Conservation (phyloP, 2,329 filamentous ascomycete genomes). For the Byssothecium circinans region DNA sequence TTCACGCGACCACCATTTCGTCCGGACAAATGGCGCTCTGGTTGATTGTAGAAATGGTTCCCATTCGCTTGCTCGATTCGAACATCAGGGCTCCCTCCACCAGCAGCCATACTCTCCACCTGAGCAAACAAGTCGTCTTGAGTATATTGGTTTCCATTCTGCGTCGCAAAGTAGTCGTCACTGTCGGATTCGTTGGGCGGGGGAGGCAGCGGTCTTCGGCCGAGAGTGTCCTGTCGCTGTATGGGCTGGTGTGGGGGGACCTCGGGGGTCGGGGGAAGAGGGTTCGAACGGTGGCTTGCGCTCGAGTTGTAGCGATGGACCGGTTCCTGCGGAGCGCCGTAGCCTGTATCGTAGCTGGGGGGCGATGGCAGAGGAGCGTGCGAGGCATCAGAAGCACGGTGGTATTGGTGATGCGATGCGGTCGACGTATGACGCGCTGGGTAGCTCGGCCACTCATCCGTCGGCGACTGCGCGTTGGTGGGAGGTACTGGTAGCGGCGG, state of each 20-base stretch:
- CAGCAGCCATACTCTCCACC: constrained; percentile 54
- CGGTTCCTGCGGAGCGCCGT: constrained; percentile 29
- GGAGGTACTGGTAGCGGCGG: constrained; percentile 42
- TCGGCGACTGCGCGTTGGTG: constrained; percentile 35
- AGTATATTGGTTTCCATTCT: constrained; percentile 34
- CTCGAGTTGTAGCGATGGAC: constrained; percentile 35
- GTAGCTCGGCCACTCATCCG: constrained; percentile 41
- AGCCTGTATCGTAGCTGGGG: constrained; percentile 33
- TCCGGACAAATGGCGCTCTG: constrained; percentile 24
- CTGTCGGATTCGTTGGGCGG: constrained; percentile 55
- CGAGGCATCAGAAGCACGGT: constrained; percentile 26
- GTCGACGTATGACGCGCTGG: constrained; percentile 32
- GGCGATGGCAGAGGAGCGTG: constrained; percentile 42
- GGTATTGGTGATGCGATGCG: constrained; percentile 34
- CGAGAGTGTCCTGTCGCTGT: constrained; percentile 55
- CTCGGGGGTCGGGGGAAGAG: constrained; percentile 52
- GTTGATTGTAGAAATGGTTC: constrained; percentile 28
- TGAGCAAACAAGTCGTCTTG: constrained; percentile 62
- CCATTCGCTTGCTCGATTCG: constrained; percentile 41
- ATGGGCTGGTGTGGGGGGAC: constrained; percentile 54
- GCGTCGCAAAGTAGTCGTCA: constrained; percentile 43
- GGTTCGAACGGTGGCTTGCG: constrained; percentile 39
- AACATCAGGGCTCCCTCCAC: constrained; percentile 38
- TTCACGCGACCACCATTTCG: constrained; percentile 49
- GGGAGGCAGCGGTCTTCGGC: constrained; percentile 62